Evolutionary conservation across 495 filamentous ascomycete species (phyloP).

Genomic region (Viridothelium virens): DNA sequence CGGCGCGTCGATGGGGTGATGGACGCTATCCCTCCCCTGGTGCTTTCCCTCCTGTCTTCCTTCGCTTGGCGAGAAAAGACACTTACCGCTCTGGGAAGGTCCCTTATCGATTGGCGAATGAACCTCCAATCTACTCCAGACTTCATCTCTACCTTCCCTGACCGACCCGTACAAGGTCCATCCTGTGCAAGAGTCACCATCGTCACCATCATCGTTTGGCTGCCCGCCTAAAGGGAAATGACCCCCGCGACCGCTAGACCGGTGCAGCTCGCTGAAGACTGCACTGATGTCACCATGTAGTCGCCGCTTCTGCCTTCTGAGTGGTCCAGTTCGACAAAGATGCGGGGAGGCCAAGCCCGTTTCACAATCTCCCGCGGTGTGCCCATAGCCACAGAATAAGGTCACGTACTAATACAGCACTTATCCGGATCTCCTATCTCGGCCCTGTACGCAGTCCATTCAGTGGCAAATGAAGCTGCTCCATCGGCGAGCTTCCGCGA

Average conservation of each 20-base stretch:
- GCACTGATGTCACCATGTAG: background rate
- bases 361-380: constrained; percentile 8
- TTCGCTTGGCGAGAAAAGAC: background rate
- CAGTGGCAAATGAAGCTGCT: background rate
- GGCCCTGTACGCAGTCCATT: too few relatives aligned
- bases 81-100: constrained; percentile 2
- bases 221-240: background rate
- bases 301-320: background rate
- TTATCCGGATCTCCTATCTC: background rate
- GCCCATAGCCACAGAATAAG: constrained; percentile 1
- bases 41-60: background rate
- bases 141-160: background rate
- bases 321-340: background rate
- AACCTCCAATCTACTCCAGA: constrained; percentile 4
- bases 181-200: background rate
- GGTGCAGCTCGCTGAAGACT: background rate
- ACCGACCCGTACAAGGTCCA: background rate
- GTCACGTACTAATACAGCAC: background rate
- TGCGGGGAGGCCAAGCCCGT: background rate
- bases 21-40: background rate
- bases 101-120: background rate
- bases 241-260: background rate
- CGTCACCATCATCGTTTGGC: background rate
- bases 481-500: background rate
- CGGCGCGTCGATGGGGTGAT: background rate